A percentile compares a stretch with the other conserved stretches of the same genome.
Evolutionary conservation across 129 eudicot species (phyloP).

Genomic region (Scalesia atractyloides): DNA sequence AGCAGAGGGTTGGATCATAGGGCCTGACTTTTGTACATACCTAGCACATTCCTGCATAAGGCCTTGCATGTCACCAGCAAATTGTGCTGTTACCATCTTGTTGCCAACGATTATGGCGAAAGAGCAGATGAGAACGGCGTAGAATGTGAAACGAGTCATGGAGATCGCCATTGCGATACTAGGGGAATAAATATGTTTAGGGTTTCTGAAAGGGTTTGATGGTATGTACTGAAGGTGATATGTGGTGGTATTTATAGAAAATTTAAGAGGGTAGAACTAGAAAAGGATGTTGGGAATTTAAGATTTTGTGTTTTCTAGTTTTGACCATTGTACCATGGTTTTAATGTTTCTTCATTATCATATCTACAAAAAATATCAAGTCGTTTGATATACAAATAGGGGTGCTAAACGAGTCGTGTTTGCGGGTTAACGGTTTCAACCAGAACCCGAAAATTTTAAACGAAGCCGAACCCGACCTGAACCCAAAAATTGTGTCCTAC

Average conservation of each 20-base stretch:
- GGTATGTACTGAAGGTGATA: slow-evolving; percentile 1
- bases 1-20: slow-evolving; percentile 43
- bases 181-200: neutral
- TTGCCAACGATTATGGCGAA: neutral
- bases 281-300: slow-evolving; percentile 13
- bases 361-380: too few relatives aligned
- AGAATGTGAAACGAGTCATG: slow-evolving; percentile 8
- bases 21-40: slow-evolving; percentile 53
- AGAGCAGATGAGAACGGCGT: slow-evolving; percentile 6
- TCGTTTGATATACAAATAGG: too few relatives aligned
- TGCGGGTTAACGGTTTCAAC: too few relatives aligned
- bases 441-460: too few relatives aligned
- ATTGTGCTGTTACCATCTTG: slow-evolving; percentile 43
- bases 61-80: slow-evolving; percentile 55
- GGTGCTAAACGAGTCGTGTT: too few relatives aligned
- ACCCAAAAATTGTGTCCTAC: too few relatives aligned
- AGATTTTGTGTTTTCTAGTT: neutral
- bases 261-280: slow-evolving; percentile 15
- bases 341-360: neutral
- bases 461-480: too few relatives aligned
- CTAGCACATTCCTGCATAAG: slow-evolving; percentile 55
- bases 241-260: slow-evolving; percentile 27
- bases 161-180: slow-evolving; percentile 34
- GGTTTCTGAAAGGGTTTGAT: slow-evolving; percentile 13
- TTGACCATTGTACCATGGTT: neutral